Evolutionary conservation across 306 rosid species (phyloP).

Genomic region (Macrotyloma uniflorum): DNA sequence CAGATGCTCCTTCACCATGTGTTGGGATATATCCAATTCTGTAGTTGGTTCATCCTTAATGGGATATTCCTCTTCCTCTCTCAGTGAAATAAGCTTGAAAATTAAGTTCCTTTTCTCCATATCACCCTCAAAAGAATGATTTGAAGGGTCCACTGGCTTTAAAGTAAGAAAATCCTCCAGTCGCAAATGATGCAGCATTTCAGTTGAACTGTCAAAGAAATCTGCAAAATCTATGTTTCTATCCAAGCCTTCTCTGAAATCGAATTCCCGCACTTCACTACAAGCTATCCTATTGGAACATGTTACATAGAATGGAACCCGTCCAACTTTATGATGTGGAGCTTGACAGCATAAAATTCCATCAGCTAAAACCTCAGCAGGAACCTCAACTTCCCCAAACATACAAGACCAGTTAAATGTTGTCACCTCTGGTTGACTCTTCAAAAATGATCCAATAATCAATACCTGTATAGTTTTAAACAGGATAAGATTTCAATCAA

Average conservation of each 20-base stretch:
- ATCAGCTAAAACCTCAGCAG: conserved; percentile 72
- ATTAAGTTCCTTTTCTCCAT: conserved; percentile 55
- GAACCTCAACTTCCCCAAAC: conserved; percentile 96
- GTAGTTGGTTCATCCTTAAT: conserved; percentile 43
- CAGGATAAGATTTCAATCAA: conserved; percentile 28
- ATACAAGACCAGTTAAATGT: conserved; percentile 79
- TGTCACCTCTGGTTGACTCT: conserved; percentile 48
- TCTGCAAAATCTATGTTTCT: conserved; percentile 53
- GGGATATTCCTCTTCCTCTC: conserved; percentile 69
- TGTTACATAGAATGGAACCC: conserved; percentile 84
- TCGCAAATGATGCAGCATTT: conserved; percentile 52
- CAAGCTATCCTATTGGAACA: conserved; percentile 92
- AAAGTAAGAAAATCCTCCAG: conserved; percentile 63
- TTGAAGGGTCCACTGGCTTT: conserved; percentile 49
- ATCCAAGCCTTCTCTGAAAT: conserved; percentile 58
- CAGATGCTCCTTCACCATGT: conserved; percentile 50
- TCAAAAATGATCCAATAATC: conserved; percentile 72
- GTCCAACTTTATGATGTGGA: conserved; percentile 70
- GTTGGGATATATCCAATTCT: conserved; percentile 49
- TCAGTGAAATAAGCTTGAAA: conserved; percentile 62
- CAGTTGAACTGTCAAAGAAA: conserved; percentile 45
- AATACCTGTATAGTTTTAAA: conserved; percentile 62
- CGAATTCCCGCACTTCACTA: conserved; percentile 89
- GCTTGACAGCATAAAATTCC: conserved; percentile 83
- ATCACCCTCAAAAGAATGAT: conserved; percentile 43